phyloP scores from a whole-genome alignment of 208 protist genomes.

The Leishmania braziliensis region DNA sequence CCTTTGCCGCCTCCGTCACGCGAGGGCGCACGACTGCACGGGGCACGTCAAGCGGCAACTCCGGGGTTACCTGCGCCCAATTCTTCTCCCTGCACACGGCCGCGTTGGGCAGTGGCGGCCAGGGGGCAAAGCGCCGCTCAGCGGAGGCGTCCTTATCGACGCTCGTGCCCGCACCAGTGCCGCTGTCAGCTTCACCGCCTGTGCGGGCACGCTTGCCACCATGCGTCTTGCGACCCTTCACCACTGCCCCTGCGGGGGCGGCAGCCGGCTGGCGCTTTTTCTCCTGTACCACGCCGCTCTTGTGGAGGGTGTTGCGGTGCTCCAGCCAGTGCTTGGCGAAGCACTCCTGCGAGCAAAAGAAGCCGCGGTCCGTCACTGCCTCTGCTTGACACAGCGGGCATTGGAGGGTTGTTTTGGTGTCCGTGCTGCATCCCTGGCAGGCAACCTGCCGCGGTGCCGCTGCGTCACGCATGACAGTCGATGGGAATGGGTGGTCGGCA shows the following conservation, averaged over 20 bases:
- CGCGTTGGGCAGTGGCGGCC: conserved; percentile 41
- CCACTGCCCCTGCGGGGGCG: not conserved
- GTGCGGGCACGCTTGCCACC: not conserved
- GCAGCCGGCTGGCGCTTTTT: conserved; percentile 25
- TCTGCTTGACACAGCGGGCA: conserved; percentile 88
- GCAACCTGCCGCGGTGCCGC: not conserved
- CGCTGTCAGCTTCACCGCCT: not conserved
- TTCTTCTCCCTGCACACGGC: conserved; percentile 14
- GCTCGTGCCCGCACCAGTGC: not conserved
- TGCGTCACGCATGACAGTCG: not conserved
- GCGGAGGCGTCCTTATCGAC: not conserved
- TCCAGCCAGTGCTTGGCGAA: conserved; percentile 80
- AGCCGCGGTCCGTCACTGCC: conserved; percentile 52
- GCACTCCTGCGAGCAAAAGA: conserved; percentile 85
- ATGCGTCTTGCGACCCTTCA: not conserved
- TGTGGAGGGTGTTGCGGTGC: conserved; percentile 77
- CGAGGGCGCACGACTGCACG: conserved; percentile 43
- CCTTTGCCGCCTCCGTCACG: conserved; percentile 12
- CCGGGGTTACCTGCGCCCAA: conserved; percentile 34
- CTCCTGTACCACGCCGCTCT: conserved; percentile 64
- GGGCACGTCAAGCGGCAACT: conserved; percentile 36
- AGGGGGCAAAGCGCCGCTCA: conserved; percentile 19
- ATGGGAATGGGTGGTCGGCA: not conserved
- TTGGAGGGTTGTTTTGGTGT: conserved; percentile 58
- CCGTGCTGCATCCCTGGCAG: conserved; percentile 66